Evolutionary conservation across 192 early-diverging fungal species (phyloP).

Genomic region (Coemansia sp.): DNA sequence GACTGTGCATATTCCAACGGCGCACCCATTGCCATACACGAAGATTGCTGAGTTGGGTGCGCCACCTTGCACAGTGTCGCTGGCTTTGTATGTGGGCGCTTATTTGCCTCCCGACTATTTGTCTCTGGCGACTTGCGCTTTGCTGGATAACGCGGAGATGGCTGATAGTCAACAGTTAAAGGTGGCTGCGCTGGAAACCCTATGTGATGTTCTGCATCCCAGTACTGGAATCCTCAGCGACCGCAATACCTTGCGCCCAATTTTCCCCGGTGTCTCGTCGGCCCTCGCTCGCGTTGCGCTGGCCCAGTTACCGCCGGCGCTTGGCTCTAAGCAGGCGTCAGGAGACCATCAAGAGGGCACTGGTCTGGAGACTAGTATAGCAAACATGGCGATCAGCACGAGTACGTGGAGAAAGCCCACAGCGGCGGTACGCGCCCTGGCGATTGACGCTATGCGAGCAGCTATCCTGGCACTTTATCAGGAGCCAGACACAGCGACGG

Average conservation of each 20-base stretch:
- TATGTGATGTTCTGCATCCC: slow-evolving; percentile 1
- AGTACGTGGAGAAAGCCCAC: slow-evolving; percentile 11
- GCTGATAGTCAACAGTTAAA: slow-evolving; percentile 17
- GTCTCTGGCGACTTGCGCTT: slow-evolving; percentile 25
- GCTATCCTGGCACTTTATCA: not conserved
- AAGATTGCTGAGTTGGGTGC: not conserved
- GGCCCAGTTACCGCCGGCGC: slow-evolving; percentile 18
- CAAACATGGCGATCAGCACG: not conserved
- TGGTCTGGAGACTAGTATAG: not conserved
- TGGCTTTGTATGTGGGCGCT: slow-evolving; percentile 10
- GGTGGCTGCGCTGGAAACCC: slow-evolving; percentile 15
- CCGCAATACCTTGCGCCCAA: not conserved
- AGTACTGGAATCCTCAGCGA: not conserved
- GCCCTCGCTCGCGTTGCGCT: slow-evolving; percentile 27
- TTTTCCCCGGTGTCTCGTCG: slow-evolving; percentile 40
- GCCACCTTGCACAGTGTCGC: not conserved
- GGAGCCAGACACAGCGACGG: not conserved
- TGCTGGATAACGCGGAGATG: slow-evolving; percentile 37
- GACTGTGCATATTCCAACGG: slow-evolving; percentile 24
- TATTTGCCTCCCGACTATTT: slow-evolving; percentile 30
- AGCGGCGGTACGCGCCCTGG: slow-evolving; percentile 16
- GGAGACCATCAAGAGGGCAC: not conserved
- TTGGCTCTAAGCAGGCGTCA: not conserved
- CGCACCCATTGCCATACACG: not conserved
- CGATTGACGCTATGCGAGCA: slow-evolving; percentile 6